Evolutionary conservation across 2,329 filamentous ascomycete genomes (phyloP), one percentile per base, ranked within the genome.

Genomic region (Penicillium sp.): DNA sequence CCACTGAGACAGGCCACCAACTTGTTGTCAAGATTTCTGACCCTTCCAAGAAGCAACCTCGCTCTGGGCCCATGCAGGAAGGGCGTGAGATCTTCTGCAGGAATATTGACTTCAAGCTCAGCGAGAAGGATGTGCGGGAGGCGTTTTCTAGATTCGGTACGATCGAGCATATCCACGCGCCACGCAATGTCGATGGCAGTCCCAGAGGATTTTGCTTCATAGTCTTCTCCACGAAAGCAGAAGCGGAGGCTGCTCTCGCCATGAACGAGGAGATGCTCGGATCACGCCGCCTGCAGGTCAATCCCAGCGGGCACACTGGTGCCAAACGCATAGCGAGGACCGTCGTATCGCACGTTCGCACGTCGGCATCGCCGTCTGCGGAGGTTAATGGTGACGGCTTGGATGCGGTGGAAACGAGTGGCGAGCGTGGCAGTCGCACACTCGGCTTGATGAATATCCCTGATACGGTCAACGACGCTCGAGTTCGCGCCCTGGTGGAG

Each of bases 381-480:
- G 63, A 71, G 46, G 60, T 60, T 20, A 64, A 73, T 46, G 66
- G 69, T 13, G 54, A 47, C 4, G 44, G 49, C 23, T 44, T 54
- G 7, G 69, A 68, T 8, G 75, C 78, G 29, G 63, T 72, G 42
- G 61, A 67, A 27, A 77, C 66, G 0, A 68, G 73, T 50, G 57
- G 64, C 23, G 75, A 77, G 0, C 69, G 73, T 6, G 78, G 76
- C 27, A 81, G 84, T 43, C 84, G 89, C 45, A 93, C 88, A 0
- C 78, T 97, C 43, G 86, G 86, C 8, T 75, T 98, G 25, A 81
- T 96, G 71, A 87, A 91, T 54, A 76, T 98, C 1, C 89, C 93
- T 0, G 93, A 97, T 64, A 97, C 91, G 0, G 82, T 97, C 62
- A 96, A 95, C 57, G 89, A 95, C 62, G 83, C 87, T 1, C 88